Evolutionary conservation across 345 rosid genomes (phyloP).

Genomic region (Heritiera fomes): DNA sequence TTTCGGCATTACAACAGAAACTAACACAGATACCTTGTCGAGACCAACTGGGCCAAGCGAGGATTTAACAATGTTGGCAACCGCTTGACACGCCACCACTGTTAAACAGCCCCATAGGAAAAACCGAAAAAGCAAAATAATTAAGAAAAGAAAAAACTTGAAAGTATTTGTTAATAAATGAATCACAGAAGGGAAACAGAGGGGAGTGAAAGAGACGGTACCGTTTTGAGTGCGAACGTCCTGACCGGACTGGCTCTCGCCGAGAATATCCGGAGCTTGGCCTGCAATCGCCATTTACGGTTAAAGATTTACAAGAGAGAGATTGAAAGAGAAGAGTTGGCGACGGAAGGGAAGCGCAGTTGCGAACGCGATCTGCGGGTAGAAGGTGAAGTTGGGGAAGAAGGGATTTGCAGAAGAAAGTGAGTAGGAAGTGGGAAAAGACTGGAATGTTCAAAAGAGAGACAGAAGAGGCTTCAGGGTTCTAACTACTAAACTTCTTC

Average conservation of each 20-base stretch:
- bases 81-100: slow-evolving; percentile 96
- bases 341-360: neutral
- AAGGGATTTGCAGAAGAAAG: neutral
- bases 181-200: too few species aligned
- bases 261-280: slow-evolving; percentile 78
- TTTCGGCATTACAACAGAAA: neutral
- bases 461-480: neutral
- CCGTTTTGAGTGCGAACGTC: slow-evolving; percentile 98
- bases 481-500: neutral
- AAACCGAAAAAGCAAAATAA: neutral
- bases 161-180: neutral
- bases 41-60: slow-evolving; percentile 98
- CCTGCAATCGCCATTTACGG: slow-evolving; percentile 45
- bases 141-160: neutral
- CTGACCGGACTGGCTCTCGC: slow-evolving; percentile 90
- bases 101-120: neutral
- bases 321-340: neutral
- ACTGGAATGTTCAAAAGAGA: slow-evolving; percentile 6
- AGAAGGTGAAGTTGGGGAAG: neutral
- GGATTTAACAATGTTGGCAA: slow-evolving; percentile 91
- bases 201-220: slow-evolving; percentile 26
- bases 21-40: slow-evolving; percentile 59
- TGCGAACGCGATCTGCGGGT: neutral
- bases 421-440: neutral
- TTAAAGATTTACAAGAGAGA: slow-evolving; percentile 24